Evolutionary conservation across 2,329 filamentous ascomycete genomes (phyloP).

Genomic region (Paracoccidioides brasiliensis): DNA sequence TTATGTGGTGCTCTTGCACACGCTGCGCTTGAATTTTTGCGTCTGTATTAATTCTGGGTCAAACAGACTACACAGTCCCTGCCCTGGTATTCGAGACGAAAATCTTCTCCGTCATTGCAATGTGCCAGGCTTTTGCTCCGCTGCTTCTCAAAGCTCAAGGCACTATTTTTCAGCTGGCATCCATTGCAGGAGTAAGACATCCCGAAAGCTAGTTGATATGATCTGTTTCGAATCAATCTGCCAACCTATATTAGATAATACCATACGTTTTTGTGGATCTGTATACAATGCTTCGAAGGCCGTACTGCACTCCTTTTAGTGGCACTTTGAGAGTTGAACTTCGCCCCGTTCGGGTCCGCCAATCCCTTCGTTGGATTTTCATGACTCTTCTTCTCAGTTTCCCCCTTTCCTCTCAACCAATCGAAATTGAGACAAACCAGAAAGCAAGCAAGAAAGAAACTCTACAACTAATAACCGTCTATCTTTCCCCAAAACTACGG

Average conservation of each 20-base stretch:
- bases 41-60: neutral
- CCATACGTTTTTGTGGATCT: conserved; percentile 33
- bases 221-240: neutral
- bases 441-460: neutral
- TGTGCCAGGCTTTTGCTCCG: conserved; percentile 45
- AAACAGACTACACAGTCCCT: conserved; percentile 42
- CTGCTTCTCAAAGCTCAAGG: conserved; percentile 37
- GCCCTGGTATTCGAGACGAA: conserved; percentile 45
- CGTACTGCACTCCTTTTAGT: conserved; percentile 46
- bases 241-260: conserved; percentile 20
- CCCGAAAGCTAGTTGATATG: neutral
- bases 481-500: conserved; percentile 15
- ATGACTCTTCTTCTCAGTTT: neutral
- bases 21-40: neutral
- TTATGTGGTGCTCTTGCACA: neutral
- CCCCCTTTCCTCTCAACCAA: neutral
- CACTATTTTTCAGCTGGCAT: conserved; percentile 34
- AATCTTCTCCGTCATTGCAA: conserved; percentile 44
- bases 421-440: neutral
- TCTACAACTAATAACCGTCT: neutral
- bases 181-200: conserved; percentile 25
- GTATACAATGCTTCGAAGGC: conserved; percentile 49
- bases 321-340: conserved; percentile 46
- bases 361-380: neutral
- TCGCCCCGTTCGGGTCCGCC: conserved; percentile 36